A percentile compares a stretch with the other conserved stretches of the same genome.
Evolutionary conservation across 1,284 basidiomycete genomes (phyloP).

Genomic region (Singerocomus inundabilis): DNA sequence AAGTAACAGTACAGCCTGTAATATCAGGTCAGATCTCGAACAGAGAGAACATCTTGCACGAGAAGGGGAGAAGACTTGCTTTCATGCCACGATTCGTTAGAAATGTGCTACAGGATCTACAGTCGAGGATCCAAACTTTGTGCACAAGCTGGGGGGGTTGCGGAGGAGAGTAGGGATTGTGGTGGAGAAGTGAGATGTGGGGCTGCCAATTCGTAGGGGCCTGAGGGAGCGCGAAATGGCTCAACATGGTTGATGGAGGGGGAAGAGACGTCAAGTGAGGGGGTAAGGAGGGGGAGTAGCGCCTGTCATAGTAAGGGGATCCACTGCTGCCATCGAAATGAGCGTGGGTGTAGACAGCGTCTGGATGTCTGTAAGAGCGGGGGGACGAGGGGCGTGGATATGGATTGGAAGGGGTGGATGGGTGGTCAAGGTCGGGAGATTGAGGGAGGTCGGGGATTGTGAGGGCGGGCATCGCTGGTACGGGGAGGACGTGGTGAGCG

Average conservation of each 20-base stretch:
- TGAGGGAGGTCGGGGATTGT: constrained; percentile 9
- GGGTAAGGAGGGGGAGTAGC: constrained; percentile 16
- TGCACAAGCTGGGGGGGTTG: constrained; percentile 47
- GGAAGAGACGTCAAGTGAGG: constrained; percentile 9
- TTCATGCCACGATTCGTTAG: constrained; percentile 85
- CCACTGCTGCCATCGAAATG: constrained; percentile 28
- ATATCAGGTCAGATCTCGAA: constrained; percentile 12
- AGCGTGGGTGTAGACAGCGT: constrained; percentile 30
- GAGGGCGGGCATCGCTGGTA: constrained; percentile 30
- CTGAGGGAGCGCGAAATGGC: constrained; percentile 24
- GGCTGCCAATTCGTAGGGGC: constrained; percentile 24
- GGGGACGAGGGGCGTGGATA: constrained; percentile 21
- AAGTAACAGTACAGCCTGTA: constrained; percentile 77
- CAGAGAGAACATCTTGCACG: not conserved
- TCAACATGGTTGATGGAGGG: constrained; percentile 24
- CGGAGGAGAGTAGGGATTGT: constrained; percentile 42
- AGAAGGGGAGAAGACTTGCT: constrained; percentile 39
- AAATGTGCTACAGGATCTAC: constrained; percentile 71
- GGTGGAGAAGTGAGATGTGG: constrained; percentile 30
- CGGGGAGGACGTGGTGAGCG: not conserved
- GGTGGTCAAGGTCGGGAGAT: not conserved
- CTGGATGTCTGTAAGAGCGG: constrained; percentile 17
- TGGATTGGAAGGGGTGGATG: constrained; percentile 15
- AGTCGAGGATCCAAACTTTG: constrained; percentile 81
- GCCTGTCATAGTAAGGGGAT: constrained; percentile 19